phyloP scores from a whole-genome alignment of 257 asterid species.

The Solanum commersonii region DNA sequence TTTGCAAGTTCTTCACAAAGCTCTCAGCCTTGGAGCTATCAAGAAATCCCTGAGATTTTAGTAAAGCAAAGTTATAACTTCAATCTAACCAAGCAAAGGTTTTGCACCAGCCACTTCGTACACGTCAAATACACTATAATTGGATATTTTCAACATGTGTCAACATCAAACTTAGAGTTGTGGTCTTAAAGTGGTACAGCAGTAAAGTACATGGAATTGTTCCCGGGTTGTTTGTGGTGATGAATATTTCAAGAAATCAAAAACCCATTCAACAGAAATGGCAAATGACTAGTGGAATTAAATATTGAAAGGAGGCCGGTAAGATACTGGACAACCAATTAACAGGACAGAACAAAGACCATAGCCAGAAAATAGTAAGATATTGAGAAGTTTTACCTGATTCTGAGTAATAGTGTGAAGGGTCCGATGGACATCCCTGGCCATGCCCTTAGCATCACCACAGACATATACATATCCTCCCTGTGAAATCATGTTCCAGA shows the following conservation, averaged over 20 bases:
- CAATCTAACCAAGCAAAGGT: neutral
- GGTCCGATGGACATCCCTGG: constrained; percentile 94
- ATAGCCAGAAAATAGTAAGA: neutral
- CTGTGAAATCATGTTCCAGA: constrained; percentile 81
- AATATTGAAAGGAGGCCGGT: neutral
- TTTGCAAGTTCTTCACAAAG: constrained; percentile 76
- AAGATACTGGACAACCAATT: neutral
- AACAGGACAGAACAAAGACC: neutral
- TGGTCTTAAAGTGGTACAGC: neutral
- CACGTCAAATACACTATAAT: neutral
- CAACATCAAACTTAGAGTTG: neutral
- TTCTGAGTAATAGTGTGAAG: constrained; percentile 84
- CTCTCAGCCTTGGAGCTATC: constrained; percentile 71
- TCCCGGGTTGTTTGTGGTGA: neutral
- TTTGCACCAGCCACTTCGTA: neutral
- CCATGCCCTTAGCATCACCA: constrained; percentile 99
- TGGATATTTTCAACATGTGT: neutral
- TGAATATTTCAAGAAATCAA: neutral
- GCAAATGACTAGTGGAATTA: neutral
- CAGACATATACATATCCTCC: constrained; percentile 87
- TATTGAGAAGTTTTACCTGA: constrained; percentile 46
- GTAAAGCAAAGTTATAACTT: neutral
- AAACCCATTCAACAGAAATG: neutral
- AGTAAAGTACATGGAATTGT: neutral
- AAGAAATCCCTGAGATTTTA: constrained; percentile 52